Percentiles rank a stretch among this genome's conserved stretches.
Evolutionary conservation across 2,329 filamentous ascomycete genomes (phyloP).

Genomic region (Alternaria sp.): DNA sequence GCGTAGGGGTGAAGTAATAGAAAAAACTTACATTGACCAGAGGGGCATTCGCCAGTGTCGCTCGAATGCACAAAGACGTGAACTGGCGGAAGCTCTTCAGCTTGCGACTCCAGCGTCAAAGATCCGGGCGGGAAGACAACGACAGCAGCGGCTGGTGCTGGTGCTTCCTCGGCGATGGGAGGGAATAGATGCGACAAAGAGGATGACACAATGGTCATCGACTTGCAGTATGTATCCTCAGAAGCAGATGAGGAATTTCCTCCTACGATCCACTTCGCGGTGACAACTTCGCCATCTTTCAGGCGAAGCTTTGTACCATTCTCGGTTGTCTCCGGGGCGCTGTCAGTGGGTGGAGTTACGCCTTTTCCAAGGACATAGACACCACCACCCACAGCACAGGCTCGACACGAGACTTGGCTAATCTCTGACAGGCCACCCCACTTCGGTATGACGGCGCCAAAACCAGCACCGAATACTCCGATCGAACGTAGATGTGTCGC

Average conservation of each 20-base stretch:
- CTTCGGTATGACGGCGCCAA: conserved; percentile 88
- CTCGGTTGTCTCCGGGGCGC: conserved; percentile 5
- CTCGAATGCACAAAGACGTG: conserved; percentile 78
- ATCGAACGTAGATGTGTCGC: conserved; percentile 83
- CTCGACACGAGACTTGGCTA: conserved; percentile 87
- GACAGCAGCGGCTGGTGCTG: conserved; percentile 74
- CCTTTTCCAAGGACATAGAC: conserved; percentile 85
- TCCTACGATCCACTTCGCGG: conserved; percentile 61
- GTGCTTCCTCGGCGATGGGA: conserved; percentile 73
- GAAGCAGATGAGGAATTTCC: conserved; percentile 33
- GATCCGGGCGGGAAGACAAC: conserved; percentile 68
- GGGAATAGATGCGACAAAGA: conserved; percentile 72
- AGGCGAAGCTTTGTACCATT: conserved; percentile 56
- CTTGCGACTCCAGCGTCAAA: conserved; percentile 50
- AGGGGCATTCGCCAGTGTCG: conserved; percentile 90
- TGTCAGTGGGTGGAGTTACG: conserved; percentile 48
- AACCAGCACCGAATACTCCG: conserved; percentile 85
- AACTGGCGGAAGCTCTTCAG: conserved; percentile 54
- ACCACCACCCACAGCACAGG: conserved; percentile 86
- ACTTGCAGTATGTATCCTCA: conserved; percentile 57
- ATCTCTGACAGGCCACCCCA: conserved; percentile 92
- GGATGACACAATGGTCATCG: conserved; percentile 73
- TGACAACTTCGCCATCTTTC: conserved; percentile 64
- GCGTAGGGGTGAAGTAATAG: conserved; percentile 14
- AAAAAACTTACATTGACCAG: conserved; percentile 80